Percentiles rank a stretch among this genome's conserved stretches.
Conservation (phyloP, 2,329 filamentous ascomycete genomes). For the Exophiala xenobiotica region DNA sequence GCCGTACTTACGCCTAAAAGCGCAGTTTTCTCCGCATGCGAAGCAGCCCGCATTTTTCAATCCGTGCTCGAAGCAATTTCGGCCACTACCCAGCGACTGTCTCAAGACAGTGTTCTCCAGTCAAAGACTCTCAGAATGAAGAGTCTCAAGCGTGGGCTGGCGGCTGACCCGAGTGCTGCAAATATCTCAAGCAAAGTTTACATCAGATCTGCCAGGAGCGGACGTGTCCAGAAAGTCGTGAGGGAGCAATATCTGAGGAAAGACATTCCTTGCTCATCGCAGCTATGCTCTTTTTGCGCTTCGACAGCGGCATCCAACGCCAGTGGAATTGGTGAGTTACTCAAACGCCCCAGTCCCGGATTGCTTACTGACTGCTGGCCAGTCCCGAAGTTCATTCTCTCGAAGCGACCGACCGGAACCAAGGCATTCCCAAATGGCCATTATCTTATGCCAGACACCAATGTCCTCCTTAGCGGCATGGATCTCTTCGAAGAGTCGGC, state of each 20-base stretch:
- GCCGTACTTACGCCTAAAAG: too few species aligned
- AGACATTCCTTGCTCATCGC: conserved; percentile 96
- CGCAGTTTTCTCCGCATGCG: not conserved
- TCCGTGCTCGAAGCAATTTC: not conserved
- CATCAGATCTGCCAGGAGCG: conserved; percentile 88
- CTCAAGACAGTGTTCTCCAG: too few species aligned
- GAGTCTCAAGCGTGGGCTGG: conserved; percentile 59
- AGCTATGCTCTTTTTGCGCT: conserved; percentile 75
- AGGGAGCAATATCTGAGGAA: conserved; percentile 92
- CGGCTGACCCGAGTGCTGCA: conserved; percentile 56
- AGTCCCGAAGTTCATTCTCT: conserved; percentile 84
- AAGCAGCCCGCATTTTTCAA: not conserved
- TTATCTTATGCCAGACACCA: conserved; percentile 94
- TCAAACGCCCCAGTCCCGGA: conserved; percentile 23
- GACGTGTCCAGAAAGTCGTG: conserved; percentile 98
- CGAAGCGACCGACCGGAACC: conserved; percentile 81
- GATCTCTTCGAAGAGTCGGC: conserved; percentile 91
- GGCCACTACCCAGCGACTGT: too few species aligned
- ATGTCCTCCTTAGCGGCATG: conserved; percentile 92
- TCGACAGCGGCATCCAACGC: conserved; percentile 75
- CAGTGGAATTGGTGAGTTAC: conserved; percentile 65
- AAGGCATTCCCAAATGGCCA: conserved; percentile 81
- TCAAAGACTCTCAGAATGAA: conserved; percentile 57
- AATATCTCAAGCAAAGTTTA: conserved; percentile 95
- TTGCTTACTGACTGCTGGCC: conserved; percentile 21